Percentiles rank a stretch among this genome's conserved stretches.
These are phyloP conservation scores for Penicillium lividum DNA, from an alignment of 495 filamentous ascomycete genomes.

Conservation along the genomic window DNA sequence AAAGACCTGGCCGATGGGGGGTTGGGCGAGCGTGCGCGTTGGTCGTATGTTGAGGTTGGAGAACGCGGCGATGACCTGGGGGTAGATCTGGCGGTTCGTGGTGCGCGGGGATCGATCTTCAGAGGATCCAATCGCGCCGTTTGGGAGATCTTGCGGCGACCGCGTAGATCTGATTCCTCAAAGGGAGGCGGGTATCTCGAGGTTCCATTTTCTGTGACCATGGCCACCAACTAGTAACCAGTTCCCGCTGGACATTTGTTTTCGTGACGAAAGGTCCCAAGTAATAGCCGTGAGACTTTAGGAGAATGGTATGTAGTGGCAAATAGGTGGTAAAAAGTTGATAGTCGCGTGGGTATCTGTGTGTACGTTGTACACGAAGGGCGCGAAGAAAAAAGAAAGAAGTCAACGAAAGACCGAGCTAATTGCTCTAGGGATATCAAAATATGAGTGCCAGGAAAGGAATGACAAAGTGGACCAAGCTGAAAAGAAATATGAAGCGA, in stretches of 20 bases:
- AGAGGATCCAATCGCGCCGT: conserved; percentile 39
- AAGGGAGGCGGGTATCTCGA: conserved; percentile 39
- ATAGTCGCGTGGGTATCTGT: not conserved
- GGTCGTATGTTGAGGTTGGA: conserved; percentile 24
- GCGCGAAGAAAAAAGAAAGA: conserved; percentile 5
- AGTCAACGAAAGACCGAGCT: conserved; percentile 9
- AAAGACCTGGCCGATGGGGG: conserved; percentile 20
- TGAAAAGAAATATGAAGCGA: conserved; percentile 11
- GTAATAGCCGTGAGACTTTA: conserved; percentile 4
- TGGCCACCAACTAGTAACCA: conserved; percentile 47
- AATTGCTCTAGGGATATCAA: conserved; percentile 6
- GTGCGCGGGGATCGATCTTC: conserved; percentile 33
- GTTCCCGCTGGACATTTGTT: conserved; percentile 51
- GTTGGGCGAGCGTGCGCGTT: conserved; percentile 34
- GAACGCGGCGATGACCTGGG: conserved; percentile 28
- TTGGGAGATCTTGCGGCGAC: conserved; percentile 36
- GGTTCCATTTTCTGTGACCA: conserved; percentile 51
- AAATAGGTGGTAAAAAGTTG: conserved; percentile 4
- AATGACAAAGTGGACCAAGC: conserved; percentile 1
- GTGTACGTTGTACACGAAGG: conserved; percentile 9
- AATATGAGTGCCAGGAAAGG: conserved; percentile 6
- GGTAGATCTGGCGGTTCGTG: conserved; percentile 27
- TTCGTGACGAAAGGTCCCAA: conserved; percentile 13
- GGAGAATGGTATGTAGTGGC: conserved; percentile 1
- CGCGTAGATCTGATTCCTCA: conserved; percentile 36